Percentiles rank a stretch among this genome's conserved stretches.
These are phyloP conservation scores for Apiotrichum gamsii DNA, from an alignment of 1,284 basidiomycete genomes.

Conservation along the genomic window DNA sequence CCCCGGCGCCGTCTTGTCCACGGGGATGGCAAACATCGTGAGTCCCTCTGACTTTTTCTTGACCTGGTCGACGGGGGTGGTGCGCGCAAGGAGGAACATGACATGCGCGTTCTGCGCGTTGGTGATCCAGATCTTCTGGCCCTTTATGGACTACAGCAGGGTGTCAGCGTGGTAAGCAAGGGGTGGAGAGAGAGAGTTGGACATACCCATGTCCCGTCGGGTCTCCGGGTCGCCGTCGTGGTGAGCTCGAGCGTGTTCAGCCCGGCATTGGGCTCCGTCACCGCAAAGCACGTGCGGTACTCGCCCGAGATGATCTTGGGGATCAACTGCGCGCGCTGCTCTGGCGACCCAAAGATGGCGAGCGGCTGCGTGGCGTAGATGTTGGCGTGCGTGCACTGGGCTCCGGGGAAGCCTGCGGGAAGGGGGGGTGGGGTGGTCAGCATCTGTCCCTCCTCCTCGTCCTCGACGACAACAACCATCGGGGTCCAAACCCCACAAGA, in stretches of 20 bases:
- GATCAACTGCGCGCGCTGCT: constrained; percentile 13
- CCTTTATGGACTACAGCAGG: constrained; percentile 13
- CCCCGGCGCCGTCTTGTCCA: constrained; percentile 14
- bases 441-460: too few relatives aligned
- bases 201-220: too few relatives aligned
- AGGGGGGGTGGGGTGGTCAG: too few relatives aligned
- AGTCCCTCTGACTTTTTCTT: constrained; percentile 16
- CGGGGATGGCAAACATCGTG: constrained; percentile 17
- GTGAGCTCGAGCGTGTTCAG: constrained; percentile 20
- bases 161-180: background rate
- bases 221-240: constrained; percentile 18
- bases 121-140: constrained; percentile 21
- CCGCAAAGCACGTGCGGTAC: constrained; percentile 16
- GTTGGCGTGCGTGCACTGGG: constrained; percentile 19
- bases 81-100: constrained; percentile 21
- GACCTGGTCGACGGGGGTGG: constrained; percentile 20
- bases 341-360: constrained; percentile 17
- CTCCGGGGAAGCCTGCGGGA: constrained; percentile 15
- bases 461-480: too few relatives aligned
- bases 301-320: constrained; percentile 19
- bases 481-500: too few relatives aligned
- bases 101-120: constrained; percentile 21
- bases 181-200: too few relatives aligned
- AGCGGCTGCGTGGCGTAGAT: constrained; percentile 21
- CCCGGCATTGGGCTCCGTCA: constrained; percentile 18